These are phyloP conservation scores for Ephemerocybe angulata DNA, from an alignment of 768 basidiomycete genomes.

Conservation along the genomic window DNA sequence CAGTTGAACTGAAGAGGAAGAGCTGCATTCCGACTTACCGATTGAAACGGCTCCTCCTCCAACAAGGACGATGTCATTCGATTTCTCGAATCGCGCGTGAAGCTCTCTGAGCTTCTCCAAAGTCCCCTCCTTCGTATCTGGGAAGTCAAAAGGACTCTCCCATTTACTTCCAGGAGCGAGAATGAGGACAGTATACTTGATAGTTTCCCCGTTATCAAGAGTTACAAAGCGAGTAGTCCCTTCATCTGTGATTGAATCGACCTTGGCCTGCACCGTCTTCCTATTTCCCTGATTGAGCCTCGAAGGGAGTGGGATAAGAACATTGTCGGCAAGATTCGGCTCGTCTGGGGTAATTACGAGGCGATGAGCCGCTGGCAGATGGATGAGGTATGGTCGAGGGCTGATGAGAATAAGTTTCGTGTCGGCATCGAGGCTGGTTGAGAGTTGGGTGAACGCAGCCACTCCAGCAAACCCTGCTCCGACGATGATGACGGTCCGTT, in stretches of 20 bases:
- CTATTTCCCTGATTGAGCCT: conserved; percentile 45
- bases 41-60: conserved; percentile 54
- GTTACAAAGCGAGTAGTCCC: conserved; percentile 34
- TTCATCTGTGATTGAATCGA: conserved; percentile 9
- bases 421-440: conserved; percentile 40
- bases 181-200: conserved; percentile 49
- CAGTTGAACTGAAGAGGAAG: background rate
- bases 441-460: conserved; percentile 38
- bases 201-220: conserved; percentile 40
- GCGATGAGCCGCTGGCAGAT: conserved; percentile 45
- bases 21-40: conserved; percentile 33
- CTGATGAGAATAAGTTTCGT: conserved; percentile 46
- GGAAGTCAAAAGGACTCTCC: conserved; percentile 33
- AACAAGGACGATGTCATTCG: conserved; percentile 41
- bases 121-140: conserved; percentile 21
- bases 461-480: conserved; percentile 53
- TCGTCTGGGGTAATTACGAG: conserved; percentile 37
- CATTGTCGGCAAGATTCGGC: conserved; percentile 27
- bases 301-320: conserved; percentile 43
- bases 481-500: conserved; percentile 45
- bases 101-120: conserved; percentile 21
- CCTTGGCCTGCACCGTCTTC: conserved; percentile 33
- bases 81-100: conserved; percentile 27
- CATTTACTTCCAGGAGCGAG: conserved; percentile 49
- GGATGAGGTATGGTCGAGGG: conserved; percentile 40